Evolutionary conservation across 163 green algal genomes (phyloP), one percentile per base, ranked within the genome.

Genomic region (Coccomyxa subellipsoidea): DNA sequence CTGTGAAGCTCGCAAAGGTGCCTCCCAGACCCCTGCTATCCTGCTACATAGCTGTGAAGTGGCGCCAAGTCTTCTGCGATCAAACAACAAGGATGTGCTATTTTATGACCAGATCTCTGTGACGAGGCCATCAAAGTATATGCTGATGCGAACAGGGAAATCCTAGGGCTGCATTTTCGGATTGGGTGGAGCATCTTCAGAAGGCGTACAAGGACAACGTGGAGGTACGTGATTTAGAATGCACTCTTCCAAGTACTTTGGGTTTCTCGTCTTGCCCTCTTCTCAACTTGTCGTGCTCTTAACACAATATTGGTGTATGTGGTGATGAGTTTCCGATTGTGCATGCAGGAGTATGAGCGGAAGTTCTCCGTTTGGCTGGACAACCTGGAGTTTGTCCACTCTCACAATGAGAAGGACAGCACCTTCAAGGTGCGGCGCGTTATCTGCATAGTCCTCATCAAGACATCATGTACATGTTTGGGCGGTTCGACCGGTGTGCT

Each of bases 331-430:
- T 79, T 79, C 12, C 15, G 27, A 4, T 69, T 54, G n/a, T 27
- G 34, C 79, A 80, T 53, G 72, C 90, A 91, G 86, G 93, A 96
- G 85, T 89, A 90, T 70, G 87, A 94, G 80, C 66, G 47, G 27
- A 86, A 91, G n/a, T 96, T 96, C 76, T 53, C 47, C 15, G 86
- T 91, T 0, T 97, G 93, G 92, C 71, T 93, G 10, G 91, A 95
- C 71, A 98, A 98, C 85, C 86, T 97, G 36, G 82, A 92, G 32
- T 98, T 89, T 69, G 84, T 93, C 18, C 38, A 92, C 12, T 86
- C 88, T 9, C 95, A 96, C 88, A 98, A 98, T 84, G 69, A 87
- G 36, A 85, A 91, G 70, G 18, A 40, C 31, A 38, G 27, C 32
- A 77, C 31, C 70, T 77, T 38, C 70, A 77, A 40, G 70, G 32